Base-by-base conservation (phyloP, 495 filamentous ascomycete species). In the Aspergillus egyptiacus region DNA sequence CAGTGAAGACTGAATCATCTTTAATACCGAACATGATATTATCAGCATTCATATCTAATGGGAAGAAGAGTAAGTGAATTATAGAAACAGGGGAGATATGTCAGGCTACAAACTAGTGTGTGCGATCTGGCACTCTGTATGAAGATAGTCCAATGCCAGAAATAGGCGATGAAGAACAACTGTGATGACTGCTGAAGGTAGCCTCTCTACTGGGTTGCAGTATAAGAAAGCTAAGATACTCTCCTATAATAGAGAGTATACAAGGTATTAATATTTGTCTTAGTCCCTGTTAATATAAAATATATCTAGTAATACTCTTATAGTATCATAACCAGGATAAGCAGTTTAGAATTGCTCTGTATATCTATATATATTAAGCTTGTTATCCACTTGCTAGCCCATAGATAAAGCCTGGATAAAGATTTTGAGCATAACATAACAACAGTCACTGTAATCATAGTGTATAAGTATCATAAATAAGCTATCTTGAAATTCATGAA, bases 81-180 rank as follows among this genome's bases (percentile, higher is more conserved):
- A 31, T 23, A 18, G 8, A 35, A 28, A n/a, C 36, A 23, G 32
- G n/a, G 30, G 19, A 25, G 23, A 6, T 22, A 31, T 23, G 19
- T 22, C 48, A 35, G 36, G 17, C 7, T 20, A 39, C 8, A 44
- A 27, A 63, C 61, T 64, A 34, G 69, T 67, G 30, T 73, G 68
- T 37, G 73, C 68, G 33, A 77, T 69, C 42, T 78, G 64, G 55
- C 70, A 71, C 41, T 71, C 64, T 36, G 63, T 68, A 59, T 75
- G 69, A 5, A 75, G 54, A 53, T 69, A 72, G 43, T 75, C 68
- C 8, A 75, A 48, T 6, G 68, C 70, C n/a, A 65, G 28, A 35
- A 75, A 65, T 19, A 75, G 41, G 22, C 67, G 56, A 0, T 62
- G 35, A 15, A 72, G 56, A 6, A 58, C 51, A 32, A 53, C 13